Base-by-base conservation (phyloP, 805 yeast species). In the Saturnispora saitoi region DNA sequence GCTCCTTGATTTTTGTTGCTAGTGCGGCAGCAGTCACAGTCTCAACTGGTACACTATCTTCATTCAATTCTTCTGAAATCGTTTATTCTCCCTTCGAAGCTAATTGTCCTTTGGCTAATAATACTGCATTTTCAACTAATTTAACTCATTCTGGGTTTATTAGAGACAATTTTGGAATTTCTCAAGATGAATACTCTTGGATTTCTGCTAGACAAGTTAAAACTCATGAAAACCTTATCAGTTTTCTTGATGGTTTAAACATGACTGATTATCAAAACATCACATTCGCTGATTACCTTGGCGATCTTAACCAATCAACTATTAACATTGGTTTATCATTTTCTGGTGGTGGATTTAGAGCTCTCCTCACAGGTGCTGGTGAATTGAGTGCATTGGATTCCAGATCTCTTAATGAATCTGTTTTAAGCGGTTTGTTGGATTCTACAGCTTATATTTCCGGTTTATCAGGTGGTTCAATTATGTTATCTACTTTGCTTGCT, bases 311-410 rank as follows among this genome's bases (percentile, higher is more conserved):
- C 52, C 58, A 62, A 19, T 41, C 51, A 41, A 49, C 72, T n/a
- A 66, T 75, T 52, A 70, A 69, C 39, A 66, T 83, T 42, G 86
- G 80, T 24, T 54, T 75, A 31, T 80, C 88, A 3, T 76, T 80
- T 52, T 76, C 88, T 14, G 95, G 95, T 36, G 95, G 96, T 57
- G 93, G 95, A 3, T 86, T 83, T 62, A 75, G 95, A 53, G 93
- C 95, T 34, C 82, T 87, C 83, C 66, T 87, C 43, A 67, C 73
- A 41, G 95, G 95, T 15, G 95, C 95, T 6, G 95, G 95, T 31
- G 78, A 79, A 62, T 59, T 87, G n/a, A 70, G 86, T 3, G 95
- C 90, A 0, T 65, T 85, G 54, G 96, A 87, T 61, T 77, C 80
- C 49, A 71, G 93, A 55, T 77, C 90, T n/a, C 66, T 75, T 1